Percentiles rank a stretch among this genome's conserved stretches.
These are phyloP conservation scores for Galerina marginata DNA, from an alignment of 768 basidiomycete genomes.

Conservation along the genomic window DNA sequence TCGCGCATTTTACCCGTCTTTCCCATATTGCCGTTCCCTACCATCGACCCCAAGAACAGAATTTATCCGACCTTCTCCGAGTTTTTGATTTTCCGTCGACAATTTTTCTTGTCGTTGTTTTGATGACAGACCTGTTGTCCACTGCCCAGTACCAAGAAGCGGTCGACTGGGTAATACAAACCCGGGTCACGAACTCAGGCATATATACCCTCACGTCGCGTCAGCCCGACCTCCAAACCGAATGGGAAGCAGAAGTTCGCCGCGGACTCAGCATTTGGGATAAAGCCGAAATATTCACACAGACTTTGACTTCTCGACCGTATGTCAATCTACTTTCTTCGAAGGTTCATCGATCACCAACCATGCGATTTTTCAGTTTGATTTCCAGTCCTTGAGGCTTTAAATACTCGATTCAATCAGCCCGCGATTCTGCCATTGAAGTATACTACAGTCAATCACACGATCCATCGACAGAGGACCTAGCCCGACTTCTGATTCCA, in stretches of 20 bases:
- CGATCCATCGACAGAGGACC: no score
- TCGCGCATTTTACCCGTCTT: constrained; percentile 24
- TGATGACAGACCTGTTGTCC: constrained; percentile 19
- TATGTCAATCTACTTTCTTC: not conserved
- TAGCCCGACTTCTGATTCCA: no score
- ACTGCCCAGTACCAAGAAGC: constrained; percentile 9
- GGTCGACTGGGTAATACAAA: constrained; percentile 20
- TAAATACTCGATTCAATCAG: not conserved
- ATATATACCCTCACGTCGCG: constrained; percentile 18
- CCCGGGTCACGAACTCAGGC: constrained; percentile 4
- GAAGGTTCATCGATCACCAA: not conserved
- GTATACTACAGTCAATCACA: no score
- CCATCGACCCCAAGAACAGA: constrained; percentile 14
- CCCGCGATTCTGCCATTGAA: no score
- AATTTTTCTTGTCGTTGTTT: constrained; percentile 23
- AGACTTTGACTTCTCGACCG: not conserved
- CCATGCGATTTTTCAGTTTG: no score
- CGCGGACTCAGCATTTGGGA: constrained; percentile 31
- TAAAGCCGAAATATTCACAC: constrained; percentile 23
- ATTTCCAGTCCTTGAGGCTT: no score
- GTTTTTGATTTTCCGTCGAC: constrained; percentile 16
- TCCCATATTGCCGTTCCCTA: constrained; percentile 29
- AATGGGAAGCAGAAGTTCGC: constrained; percentile 34
- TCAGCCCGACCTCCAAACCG: constrained; percentile 16
- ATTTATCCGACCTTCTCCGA: constrained; percentile 16